Evolutionary conservation across 352 stramenopile species (phyloP).

Genomic region (Thalassiosira hispida): DNA sequence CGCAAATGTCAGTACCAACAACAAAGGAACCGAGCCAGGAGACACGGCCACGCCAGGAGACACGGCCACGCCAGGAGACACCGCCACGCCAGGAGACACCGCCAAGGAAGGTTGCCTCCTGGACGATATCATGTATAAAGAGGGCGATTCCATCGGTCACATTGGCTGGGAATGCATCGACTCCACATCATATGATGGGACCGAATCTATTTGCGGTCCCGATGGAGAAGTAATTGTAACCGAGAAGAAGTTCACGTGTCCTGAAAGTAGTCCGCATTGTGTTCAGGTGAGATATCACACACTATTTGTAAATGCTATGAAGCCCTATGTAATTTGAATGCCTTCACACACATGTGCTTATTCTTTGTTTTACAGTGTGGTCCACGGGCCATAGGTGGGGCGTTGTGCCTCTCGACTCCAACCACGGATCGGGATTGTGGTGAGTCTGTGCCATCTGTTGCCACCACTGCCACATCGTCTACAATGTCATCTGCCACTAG

Average conservation of each 20-base stretch:
- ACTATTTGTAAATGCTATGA: not conserved
- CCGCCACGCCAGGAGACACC: too few species aligned
- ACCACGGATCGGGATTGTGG: conserved; percentile 10
- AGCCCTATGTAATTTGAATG: not conserved
- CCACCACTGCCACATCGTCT: not conserved
- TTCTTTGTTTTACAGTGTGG: too few species aligned
- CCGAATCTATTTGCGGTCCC: not conserved
- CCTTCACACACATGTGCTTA: not conserved
- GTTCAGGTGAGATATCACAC: not conserved
- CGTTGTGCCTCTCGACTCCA: conserved; percentile 16
- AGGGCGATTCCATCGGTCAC: not conserved
- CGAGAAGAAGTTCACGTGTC: not conserved
- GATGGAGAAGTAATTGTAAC: conserved; percentile 7
- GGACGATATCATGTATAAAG: not conserved
- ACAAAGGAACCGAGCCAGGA: not conserved
- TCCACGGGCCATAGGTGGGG: conserved; percentile 6
- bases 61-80: too few species aligned
- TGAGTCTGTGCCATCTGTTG: not conserved
- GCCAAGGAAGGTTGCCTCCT: too few species aligned
- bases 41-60: too few species aligned
- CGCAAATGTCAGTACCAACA: not conserved
- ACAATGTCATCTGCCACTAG: not conserved
- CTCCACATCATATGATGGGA: conserved; percentile 21
- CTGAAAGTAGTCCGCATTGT: conserved; percentile 6
- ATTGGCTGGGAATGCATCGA: conserved; percentile 16